These are phyloP conservation scores for Mycena chlorophos DNA, from an alignment of 768 basidiomycete genomes.

Conservation along the genomic window DNA sequence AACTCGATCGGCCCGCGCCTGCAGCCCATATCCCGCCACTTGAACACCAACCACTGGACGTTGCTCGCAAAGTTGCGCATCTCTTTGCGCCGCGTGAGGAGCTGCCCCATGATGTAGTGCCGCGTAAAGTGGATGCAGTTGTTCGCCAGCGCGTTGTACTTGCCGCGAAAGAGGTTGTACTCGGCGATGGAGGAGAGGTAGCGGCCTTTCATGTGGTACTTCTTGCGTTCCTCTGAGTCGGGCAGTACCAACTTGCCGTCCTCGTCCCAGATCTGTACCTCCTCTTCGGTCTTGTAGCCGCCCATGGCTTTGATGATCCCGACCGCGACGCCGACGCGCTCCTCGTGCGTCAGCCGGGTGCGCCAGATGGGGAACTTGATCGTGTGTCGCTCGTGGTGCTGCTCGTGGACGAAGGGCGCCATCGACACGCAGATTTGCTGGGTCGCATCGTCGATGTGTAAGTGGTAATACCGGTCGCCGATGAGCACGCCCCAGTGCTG, in stretches of 20 bases:
- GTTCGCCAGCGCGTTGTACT: conserved; percentile 19
- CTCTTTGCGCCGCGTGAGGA: conserved; percentile 10
- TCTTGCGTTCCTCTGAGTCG: conserved; percentile 18
- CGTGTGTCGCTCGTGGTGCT: conserved; percentile 13
- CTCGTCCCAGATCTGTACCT: conserved; percentile 22
- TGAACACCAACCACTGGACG: conserved; percentile 16
- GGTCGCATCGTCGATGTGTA: conserved; percentile 18
- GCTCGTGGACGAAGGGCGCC: conserved; percentile 12
- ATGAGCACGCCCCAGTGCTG: conserved; percentile 24
- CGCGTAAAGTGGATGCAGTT: conserved; percentile 23
- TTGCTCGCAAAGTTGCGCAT: conserved; percentile 7
- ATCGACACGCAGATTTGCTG: conserved; percentile 17
- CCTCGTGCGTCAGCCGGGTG: conserved; percentile 16
- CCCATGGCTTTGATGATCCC: conserved; percentile 19
- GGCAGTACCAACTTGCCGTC: conserved; percentile 10
- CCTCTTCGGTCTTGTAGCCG: conserved; percentile 11
- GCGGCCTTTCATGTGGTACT: conserved; percentile 18
- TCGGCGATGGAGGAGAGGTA: conserved; percentile 10
- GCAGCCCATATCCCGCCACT: conserved; percentile 19
- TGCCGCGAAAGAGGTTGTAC: conserved; percentile 9
- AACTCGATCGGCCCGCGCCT: conserved; percentile 13
- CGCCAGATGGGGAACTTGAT: conserved; percentile 22
- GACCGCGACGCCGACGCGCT: conserved; percentile 16
- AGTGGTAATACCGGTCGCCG: conserved; percentile 20
- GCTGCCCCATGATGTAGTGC: conserved; percentile 19